phyloP scores from a whole-genome alignment of 2,329 filamentous ascomycete species.

The Ceratocystis eucalypticola region DNA sequence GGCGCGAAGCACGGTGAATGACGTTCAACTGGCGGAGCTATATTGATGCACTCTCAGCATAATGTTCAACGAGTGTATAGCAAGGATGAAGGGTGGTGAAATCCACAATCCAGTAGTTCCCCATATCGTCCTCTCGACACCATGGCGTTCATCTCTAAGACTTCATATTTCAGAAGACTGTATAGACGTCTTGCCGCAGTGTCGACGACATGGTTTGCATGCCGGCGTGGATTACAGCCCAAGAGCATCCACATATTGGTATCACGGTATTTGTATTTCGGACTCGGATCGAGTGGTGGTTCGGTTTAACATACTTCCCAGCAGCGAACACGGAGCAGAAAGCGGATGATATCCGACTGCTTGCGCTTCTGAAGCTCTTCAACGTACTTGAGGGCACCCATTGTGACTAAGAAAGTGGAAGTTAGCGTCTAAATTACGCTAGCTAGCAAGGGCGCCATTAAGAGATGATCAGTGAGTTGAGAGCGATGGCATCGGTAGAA shows the following conservation, averaged over 20 bases:
- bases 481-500: background rate
- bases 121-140: conserved; percentile 21
- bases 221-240: conserved; percentile 18
- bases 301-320: conserved; percentile 75
- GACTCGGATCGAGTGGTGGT: conserved; percentile 19
- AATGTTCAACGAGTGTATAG: conserved; percentile 99
- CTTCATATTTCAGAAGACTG: conserved; percentile 15
- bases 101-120: conserved; percentile 16
- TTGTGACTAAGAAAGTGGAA: conserved; percentile 43
- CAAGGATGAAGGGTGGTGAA: conserved; percentile 37
- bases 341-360: conserved; percentile 99
- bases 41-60: conserved; percentile 99
- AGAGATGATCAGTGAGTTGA: background rate
- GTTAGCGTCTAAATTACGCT: background rate
- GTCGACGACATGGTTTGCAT: conserved; percentile 19
- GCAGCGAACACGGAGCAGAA: conserved; percentile 99
- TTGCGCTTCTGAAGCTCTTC: conserved; percentile 99
- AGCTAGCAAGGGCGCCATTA: background rate
- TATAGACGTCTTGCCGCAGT: conserved; percentile 12
- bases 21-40: conserved; percentile 99
- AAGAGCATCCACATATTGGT: conserved; percentile 20
- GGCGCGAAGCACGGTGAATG: conserved; percentile 96
- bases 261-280: conserved; percentile 17
- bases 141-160: conserved; percentile 24
- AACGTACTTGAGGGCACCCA: conserved; percentile 99